Conservation (phyloP, 352 stramenopile species). For the Phytophthora litchii region DNA sequence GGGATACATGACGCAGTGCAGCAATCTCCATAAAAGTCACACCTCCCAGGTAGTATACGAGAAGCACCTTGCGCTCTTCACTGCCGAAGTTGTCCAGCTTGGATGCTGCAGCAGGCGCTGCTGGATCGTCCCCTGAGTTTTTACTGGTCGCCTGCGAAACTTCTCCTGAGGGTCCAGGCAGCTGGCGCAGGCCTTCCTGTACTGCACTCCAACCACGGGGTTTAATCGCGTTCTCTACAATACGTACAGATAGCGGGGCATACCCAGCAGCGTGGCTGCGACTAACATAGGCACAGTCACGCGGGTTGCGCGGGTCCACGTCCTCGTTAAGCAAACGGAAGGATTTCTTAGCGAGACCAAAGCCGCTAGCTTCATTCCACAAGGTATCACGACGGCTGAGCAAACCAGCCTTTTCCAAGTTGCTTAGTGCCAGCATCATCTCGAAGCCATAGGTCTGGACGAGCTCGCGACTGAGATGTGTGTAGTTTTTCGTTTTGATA, state of each 20-base stretch:
- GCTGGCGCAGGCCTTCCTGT: slow-evolving; percentile 82
- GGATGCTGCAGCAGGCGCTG: slow-evolving; percentile 30
- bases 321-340: slow-evolving; percentile 96
- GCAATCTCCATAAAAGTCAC: slow-evolving; percentile 98
- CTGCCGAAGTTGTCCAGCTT: slow-evolving; percentile 79
- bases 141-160: slow-evolving; percentile 62
- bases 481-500: slow-evolving; percentile 95
- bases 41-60: slow-evolving; percentile 96
- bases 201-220: slow-evolving; percentile 77
- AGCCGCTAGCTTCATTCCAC: slow-evolving; percentile 85
- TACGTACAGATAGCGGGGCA: slow-evolving; percentile 92
- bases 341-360: slow-evolving; percentile 86
- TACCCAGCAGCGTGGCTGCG: slow-evolving; percentile 89
- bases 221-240: slow-evolving; percentile 91
- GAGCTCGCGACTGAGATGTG: slow-evolving; percentile 92
- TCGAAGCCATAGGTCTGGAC: slow-evolving; percentile 98
- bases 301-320: slow-evolving; percentile 92
- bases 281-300: slow-evolving; percentile 94
- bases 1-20: slow-evolving; percentile 94
- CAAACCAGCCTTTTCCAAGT: slow-evolving; percentile 94
- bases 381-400: slow-evolving; percentile 90
- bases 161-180: slow-evolving; percentile 82
- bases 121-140: slow-evolving; percentile 45
- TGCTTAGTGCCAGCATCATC: slow-evolving; percentile 92
- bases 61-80: slow-evolving; percentile 91